A percentile compares a stretch with the other conserved stretches of the same genome.
These are phyloP conservation scores for Melastoma candidum DNA, from an alignment of 441 rosid genomes.

Conservation along the genomic window DNA sequence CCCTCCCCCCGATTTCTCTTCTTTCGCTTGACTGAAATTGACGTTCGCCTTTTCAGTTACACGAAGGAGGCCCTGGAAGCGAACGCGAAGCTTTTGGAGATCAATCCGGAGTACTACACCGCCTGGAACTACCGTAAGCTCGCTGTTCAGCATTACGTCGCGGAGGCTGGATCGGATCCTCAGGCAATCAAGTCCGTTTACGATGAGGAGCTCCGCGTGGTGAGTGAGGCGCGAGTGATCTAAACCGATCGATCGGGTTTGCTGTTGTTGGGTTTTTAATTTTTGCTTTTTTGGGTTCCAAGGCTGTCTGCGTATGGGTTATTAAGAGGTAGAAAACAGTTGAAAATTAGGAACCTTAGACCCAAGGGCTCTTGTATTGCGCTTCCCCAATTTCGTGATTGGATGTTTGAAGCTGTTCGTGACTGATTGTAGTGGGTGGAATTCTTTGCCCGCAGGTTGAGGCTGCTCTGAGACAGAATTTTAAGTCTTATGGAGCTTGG, in stretches of 20 bases:
- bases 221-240: conserved; percentile 13
- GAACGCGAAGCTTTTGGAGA: conserved; percentile 71
- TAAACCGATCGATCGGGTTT: too few species aligned
- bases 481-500: conserved; percentile 87
- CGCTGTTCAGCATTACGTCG: conserved; percentile 40
- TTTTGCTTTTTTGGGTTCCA: too few species aligned
- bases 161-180: conserved; percentile 30
- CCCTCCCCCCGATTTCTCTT: neutral
- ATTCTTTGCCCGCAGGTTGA: conserved; percentile 40
- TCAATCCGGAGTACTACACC: conserved; percentile 77
- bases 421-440: neutral
- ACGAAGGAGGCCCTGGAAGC: conserved; percentile 63
- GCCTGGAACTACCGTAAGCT: conserved; percentile 92
- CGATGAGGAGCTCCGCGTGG: conserved; percentile 66
- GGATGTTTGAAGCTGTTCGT: too few species aligned
- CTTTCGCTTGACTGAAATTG: neutral
- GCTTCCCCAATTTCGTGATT: too few species aligned
- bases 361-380: too few species aligned
- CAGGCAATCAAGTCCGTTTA: conserved; percentile 37
- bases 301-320: too few species aligned
- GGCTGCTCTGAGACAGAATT: conserved; percentile 63
- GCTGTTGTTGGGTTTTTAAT: too few species aligned
- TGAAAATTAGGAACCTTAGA: too few species aligned
- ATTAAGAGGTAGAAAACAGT: too few species aligned
- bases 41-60: conserved; percentile 32